Base-by-base conservation (phyloP, 2,329 filamentous ascomycete genomes). In the Xylaria multiplex region DNA sequence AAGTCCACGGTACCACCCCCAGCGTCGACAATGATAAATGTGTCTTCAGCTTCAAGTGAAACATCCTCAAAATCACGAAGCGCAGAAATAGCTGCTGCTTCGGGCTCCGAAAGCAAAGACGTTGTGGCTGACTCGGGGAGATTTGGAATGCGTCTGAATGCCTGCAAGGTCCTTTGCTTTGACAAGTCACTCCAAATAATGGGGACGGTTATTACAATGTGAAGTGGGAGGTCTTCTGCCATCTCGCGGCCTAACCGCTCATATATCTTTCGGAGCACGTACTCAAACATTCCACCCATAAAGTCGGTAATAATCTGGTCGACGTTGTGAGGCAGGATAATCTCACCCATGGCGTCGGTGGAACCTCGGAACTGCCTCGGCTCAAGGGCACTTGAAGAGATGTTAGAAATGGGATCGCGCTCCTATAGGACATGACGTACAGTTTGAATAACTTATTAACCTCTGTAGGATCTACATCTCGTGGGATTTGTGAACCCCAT, bases 151-250 rank as follows among this genome's bases (percentile, higher is more conserved):
- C 77, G 78, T 43, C 80, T 77, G 48, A 80, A 83, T 16, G 83
- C 83, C 56, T 79, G 76, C 52, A 78, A 77, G 1, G 84, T 88
- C 42, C 81, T 81, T 48, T 84, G 79, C 58, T 85, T 87, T 35
- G 85, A 84, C 5, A 78, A 77, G 50, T 86, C 84, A 43, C 82
- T 85, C 86, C 86, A 88, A 7, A 88, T 85, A 5, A 86, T 85
- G 0, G 86, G 86, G 0, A 88, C 85, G 0, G 86, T 87, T 22
- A 88, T 76, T 50, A 88, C 81, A 62, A 86, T 86, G 60, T 87
- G 81, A 37, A 37, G 7, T 37, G 35, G 35, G 67, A 86, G 79
- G 77, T 77, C 30, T 13, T 55, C 48, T 8, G 48, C 35, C 35
- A 37, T 1, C 30, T 48, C 6, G 24, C 22, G 1, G 13, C 55